phyloP scores from a whole-genome alignment of 345 rosid species.

The Populus simonii region DNA sequence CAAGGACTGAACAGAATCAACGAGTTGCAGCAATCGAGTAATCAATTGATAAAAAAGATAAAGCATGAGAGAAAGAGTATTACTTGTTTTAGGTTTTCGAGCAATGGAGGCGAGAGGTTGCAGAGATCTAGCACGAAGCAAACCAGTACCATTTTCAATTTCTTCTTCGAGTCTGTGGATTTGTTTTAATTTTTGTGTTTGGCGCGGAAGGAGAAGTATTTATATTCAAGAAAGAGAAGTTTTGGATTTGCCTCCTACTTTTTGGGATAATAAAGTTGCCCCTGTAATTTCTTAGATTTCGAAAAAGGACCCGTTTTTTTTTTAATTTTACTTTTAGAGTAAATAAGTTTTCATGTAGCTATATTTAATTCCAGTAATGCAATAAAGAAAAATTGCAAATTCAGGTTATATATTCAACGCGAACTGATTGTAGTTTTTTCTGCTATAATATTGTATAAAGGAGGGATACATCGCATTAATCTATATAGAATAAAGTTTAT shows the following conservation, averaged over 20 bases:
- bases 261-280: background rate
- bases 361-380: too few relatives aligned
- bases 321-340: background rate
- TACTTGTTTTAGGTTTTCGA: constrained; percentile 70
- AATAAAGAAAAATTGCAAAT: too few relatives aligned
- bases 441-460: too few relatives aligned
- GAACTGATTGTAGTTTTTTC: too few relatives aligned
- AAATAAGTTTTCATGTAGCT: too few relatives aligned
- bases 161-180: background rate
- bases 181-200: background rate
- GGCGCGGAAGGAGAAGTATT: constrained; percentile 16
- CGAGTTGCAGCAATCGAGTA: constrained; percentile 20
- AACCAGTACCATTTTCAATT: constrained; percentile 49
- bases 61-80: background rate
- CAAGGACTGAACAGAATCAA: constrained; percentile 44
- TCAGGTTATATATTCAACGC: too few relatives aligned
- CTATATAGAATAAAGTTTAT: too few relatives aligned
- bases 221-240: background rate
- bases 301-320: background rate
- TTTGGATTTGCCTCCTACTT: background rate
- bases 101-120: constrained; percentile 52
- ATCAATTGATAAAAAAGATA: constrained; percentile 9
- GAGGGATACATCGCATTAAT: too few relatives aligned
- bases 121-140: constrained; percentile 78
- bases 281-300: background rate